Conservation (phyloP, 2,329 filamentous ascomycete genomes). For the Penicillium glabrum region DNA sequence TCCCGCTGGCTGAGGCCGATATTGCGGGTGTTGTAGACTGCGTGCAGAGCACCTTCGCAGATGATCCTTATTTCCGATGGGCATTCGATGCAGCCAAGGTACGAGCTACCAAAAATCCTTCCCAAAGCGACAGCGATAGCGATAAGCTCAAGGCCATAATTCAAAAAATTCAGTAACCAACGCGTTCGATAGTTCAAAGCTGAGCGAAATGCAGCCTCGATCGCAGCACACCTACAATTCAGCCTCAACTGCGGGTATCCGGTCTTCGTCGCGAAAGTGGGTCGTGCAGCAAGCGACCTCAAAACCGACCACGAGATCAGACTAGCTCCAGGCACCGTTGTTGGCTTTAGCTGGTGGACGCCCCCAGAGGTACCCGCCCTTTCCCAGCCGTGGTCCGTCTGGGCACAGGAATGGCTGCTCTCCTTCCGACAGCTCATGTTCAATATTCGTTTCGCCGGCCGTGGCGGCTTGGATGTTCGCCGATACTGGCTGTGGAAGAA, state of each 20-base stretch:
- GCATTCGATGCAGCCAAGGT: conserved; percentile 60
- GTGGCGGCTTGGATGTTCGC: conserved; percentile 65
- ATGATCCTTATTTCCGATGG: conserved; percentile 68
- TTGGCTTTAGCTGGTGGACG: conserved; percentile 74
- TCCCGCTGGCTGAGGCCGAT: conserved; percentile 57
- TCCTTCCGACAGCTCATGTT: conserved; percentile 65
- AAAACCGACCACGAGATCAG: conserved; percentile 13
- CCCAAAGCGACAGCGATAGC: neutral
- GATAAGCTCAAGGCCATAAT: neutral
- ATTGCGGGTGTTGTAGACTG: conserved; percentile 65
- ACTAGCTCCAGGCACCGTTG: conserved; percentile 46
- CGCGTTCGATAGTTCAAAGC: conserved; percentile 54
- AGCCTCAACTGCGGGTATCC: conserved; percentile 65
- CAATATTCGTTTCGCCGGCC: conserved; percentile 64
- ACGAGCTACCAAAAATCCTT: conserved; percentile 21
- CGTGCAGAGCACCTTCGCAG: conserved; percentile 65
- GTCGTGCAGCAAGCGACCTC: conserved; percentile 33
- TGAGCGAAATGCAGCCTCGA: conserved; percentile 61
- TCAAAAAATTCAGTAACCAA: conserved; percentile 6
- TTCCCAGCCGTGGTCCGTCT: conserved; percentile 60
- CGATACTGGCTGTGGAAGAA: conserved; percentile 74
- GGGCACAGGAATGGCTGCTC: conserved; percentile 64
- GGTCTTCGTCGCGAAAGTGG: conserved; percentile 67
- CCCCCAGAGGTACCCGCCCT: conserved; percentile 52
- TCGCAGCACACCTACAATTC: conserved; percentile 67